These are phyloP conservation scores for Theileria annulata DNA, from an alignment of 169 alveolate species.

Conservation along the genomic window DNA sequence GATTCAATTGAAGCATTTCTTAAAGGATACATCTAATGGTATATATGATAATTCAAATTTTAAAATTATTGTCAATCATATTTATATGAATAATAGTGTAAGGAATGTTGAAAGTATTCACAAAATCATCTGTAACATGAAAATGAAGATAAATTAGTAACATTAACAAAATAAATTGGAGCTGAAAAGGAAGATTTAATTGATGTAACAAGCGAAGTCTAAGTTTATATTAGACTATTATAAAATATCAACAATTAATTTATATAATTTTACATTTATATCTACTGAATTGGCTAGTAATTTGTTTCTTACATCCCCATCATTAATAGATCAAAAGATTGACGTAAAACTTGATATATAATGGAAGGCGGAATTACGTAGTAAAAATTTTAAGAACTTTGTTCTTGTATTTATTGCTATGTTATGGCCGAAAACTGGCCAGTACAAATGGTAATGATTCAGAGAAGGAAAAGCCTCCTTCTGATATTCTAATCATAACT, in stretches of 20 bases:
- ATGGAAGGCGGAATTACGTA: neutral
- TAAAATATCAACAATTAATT: neutral
- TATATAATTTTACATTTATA: neutral
- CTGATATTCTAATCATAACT: neutral
- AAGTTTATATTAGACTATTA: constrained; percentile 46
- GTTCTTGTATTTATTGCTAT: neutral
- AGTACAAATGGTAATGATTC: neutral
- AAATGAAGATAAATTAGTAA: constrained; percentile 44
- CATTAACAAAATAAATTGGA: constrained; percentile 57
- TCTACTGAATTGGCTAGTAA: neutral
- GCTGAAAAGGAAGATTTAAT: constrained; percentile 52
- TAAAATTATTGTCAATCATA: no score
- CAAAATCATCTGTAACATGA: neutral
- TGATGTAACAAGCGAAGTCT: constrained; percentile 62
- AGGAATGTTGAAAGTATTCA: neutral
- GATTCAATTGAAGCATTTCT: no score
- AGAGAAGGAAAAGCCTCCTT: neutral
- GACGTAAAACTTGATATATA: neutral
- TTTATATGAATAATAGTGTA: no score
- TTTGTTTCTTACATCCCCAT: neutral
- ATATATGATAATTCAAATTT: no score
- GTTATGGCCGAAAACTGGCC: neutral
- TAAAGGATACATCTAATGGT: no score
- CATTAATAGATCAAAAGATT: neutral
- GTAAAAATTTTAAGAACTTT: neutral